Conservation (phyloP, 352 stramenopile species). For the Pythium sp. region DNA sequence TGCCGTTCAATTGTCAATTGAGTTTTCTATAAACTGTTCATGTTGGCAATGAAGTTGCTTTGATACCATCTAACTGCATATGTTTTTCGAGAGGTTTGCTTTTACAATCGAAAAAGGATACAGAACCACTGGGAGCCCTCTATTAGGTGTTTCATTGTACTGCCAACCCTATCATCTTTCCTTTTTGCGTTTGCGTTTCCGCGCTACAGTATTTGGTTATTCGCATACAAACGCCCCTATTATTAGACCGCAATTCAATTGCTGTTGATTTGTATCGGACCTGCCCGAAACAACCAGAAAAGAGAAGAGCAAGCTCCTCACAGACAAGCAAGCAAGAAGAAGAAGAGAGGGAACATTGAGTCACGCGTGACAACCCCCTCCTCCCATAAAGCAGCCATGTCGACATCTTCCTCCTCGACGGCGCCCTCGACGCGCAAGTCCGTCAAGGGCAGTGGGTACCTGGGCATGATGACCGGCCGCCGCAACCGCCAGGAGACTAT, state of each 20-base stretch:
- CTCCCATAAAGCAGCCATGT: neutral
- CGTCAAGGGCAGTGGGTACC: slow-evolving; percentile 65
- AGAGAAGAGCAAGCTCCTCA: neutral
- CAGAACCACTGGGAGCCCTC: neutral
- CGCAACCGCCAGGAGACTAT: slow-evolving; percentile 86
- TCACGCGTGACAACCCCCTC: neutral
- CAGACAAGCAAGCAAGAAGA: neutral
- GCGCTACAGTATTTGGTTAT: neutral
- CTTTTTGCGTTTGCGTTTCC: neutral
- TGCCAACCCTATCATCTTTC: neutral
- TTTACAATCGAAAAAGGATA: neutral
- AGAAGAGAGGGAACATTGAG: neutral
- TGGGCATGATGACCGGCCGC: slow-evolving; percentile 71
- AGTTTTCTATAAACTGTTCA: neutral
- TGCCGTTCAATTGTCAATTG: neutral
- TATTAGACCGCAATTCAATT: neutral
- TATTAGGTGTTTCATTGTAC: neutral
- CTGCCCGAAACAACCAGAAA: no score
- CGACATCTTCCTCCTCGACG: slow-evolving; percentile 4
- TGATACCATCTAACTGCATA: neutral
- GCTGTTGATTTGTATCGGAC: neutral
- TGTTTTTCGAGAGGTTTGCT: no score
- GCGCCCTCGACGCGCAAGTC: slow-evolving; percentile 46
- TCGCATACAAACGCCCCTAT: neutral
- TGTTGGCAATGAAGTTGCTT: neutral